Evolutionary conservation across 139 green algal species (phyloP), one percentile per base, ranked within the genome.

Genomic region (Gonium pectorale): DNA sequence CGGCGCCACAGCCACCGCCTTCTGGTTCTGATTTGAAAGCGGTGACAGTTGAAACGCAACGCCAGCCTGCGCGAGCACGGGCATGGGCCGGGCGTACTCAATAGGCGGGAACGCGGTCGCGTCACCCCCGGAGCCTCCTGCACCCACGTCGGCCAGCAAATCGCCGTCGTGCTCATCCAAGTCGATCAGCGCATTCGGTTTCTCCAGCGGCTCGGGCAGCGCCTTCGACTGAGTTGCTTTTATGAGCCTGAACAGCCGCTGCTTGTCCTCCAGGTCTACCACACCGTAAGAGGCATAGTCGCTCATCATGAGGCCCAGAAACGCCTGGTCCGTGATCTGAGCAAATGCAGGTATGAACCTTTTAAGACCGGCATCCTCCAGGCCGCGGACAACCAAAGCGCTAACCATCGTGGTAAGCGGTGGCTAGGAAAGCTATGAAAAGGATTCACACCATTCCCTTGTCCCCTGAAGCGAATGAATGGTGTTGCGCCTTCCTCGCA

Each of bases 101-200:
- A 31, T 46, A 33, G 5, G 70, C 70, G 70, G 70, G 70, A 79
- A 79, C 46, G n/a, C n/a, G n/a, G n/a, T n/a, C n/a, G n/a, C n/a
- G n/a, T n/a, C n/a, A n/a, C n/a, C n/a, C 19, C 40, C 21, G 33
- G 51, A 29, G 31, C 38, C 52, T 37, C 46, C 46, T 71, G 46
- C 21, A 52, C 85, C 60, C 46, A 90, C 83, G 71, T 90, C 80
- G 29, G 83, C 67, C 5, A 94, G 89, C 38, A 95, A 82, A 67
- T 97, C 93, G 5, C 87, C 89, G 79, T 98, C 94, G 27, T 96
- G 88, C 0, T 86, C 92, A 56, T 97, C 94, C 51, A 98, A 85
- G 67, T 98, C 94, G 38, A 98, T 87, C 46, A 98, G 86, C 0
- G 86, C 87, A 33, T 74, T 59, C 37, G 51, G 71, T n/a, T 78